These are phyloP conservation scores for Calonectria multiphialidica DNA, from an alignment of 2,329 filamentous ascomycete species.

Conservation along the genomic window DNA sequence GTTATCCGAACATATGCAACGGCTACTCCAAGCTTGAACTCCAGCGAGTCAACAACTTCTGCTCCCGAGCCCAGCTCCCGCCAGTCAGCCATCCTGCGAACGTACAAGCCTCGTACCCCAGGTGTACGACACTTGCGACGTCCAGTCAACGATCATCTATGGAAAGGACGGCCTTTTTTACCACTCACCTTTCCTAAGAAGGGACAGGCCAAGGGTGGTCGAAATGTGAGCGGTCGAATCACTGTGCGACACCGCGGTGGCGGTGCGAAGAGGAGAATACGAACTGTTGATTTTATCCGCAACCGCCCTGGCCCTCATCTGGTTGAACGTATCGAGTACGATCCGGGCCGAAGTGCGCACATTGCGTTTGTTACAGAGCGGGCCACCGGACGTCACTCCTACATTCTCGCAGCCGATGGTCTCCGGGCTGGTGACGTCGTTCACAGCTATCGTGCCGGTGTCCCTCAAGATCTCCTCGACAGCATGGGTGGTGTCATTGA, in stretches of 20 bases:
- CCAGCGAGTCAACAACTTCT: conserved; percentile 36
- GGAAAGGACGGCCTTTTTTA: conserved; percentile 89
- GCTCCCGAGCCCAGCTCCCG: conserved; percentile 39
- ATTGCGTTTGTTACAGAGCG: conserved; percentile 87
- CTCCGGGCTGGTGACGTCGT: conserved; percentile 92
- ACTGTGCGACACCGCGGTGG: conserved; percentile 94
- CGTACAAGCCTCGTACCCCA: conserved; percentile 93
- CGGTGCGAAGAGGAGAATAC: conserved; percentile 90
- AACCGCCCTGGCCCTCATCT: conserved; percentile 83
- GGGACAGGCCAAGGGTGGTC: conserved; percentile 91
- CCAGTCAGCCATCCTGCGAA: conserved; percentile 71
- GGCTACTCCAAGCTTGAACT: conserved; percentile 27
- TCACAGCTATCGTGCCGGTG: conserved; percentile 91
- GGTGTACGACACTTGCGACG: conserved; percentile 92
- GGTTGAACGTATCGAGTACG: conserved; percentile 96
- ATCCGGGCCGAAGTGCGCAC: conserved; percentile 92
- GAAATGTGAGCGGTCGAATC: conserved; percentile 87
- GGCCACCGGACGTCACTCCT: conserved; percentile 81
- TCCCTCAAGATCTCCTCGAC: conserved; percentile 86
- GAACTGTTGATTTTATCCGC: conserved; percentile 90
- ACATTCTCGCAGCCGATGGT: conserved; percentile 95
- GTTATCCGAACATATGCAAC: conserved; percentile 49
- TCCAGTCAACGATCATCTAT: conserved; percentile 95
- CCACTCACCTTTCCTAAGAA: conserved; percentile 92
- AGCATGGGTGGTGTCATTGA: conserved; percentile 95